Conservation (phyloP, 768 basidiomycete genomes). For the Rhodotorula babjevae region DNA sequence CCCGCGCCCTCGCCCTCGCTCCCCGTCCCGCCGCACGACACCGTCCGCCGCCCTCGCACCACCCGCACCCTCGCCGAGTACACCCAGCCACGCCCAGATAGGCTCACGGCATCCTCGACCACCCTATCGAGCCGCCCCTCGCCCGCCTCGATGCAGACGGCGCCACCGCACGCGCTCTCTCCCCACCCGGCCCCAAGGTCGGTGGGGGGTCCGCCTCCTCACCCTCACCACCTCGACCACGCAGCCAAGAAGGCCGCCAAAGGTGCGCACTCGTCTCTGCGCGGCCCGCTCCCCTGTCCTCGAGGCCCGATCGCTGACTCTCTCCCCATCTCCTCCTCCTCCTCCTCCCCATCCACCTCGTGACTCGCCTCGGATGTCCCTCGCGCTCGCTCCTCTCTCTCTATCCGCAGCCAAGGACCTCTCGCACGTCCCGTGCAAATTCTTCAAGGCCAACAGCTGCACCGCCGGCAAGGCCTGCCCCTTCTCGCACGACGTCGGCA, state of each 20-base stretch:
- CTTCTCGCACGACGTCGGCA: constrained; percentile 75
- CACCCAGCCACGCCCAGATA: too few relatives aligned
- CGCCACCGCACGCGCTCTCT: too few relatives aligned
- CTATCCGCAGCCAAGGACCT: constrained; percentile 47
- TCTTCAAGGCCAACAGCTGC: constrained; percentile 71
- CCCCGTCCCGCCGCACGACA: too few relatives aligned
- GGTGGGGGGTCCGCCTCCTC: not conserved
- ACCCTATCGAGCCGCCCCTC: too few relatives aligned
- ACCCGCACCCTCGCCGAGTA: too few relatives aligned
- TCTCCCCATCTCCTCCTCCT: not conserved
- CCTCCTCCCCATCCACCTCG: not conserved
- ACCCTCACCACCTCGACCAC: not conserved
- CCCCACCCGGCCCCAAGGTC: not conserved
- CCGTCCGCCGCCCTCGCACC: too few relatives aligned
- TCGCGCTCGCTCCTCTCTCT: not conserved
- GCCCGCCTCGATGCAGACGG: too few relatives aligned
- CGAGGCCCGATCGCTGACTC: not conserved
- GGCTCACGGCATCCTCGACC: too few relatives aligned
- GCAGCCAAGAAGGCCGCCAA: constrained; percentile 5
- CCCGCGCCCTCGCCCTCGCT: too few relatives aligned
- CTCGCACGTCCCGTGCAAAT: constrained; percentile 95
- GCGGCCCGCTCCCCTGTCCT: too few relatives aligned
- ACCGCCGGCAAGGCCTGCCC: constrained; percentile 90
- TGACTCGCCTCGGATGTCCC: too few relatives aligned
- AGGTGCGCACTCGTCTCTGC: not conserved